Percentiles rank a stretch among this genome's conserved stretches.
phyloP scores from a whole-genome alignment of 1,139 yeast genomes.

The Scheffersomyces segobiensis region DNA sequence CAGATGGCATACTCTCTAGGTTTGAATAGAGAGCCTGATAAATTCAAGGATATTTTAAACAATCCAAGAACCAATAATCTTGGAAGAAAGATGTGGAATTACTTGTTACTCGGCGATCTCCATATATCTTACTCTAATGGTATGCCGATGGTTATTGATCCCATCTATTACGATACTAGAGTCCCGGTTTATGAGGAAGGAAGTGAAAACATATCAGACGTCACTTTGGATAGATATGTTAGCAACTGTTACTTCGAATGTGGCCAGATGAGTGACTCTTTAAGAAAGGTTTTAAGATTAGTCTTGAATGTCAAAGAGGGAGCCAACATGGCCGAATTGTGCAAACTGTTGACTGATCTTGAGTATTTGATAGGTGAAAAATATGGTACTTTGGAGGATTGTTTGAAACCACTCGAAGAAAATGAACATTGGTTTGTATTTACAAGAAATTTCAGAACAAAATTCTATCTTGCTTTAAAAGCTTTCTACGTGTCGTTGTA shows the following conservation, averaged over 20 bases:
- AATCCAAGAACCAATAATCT: constrained; percentile 25
- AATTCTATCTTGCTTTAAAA: constrained; percentile 29
- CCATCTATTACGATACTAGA: constrained; percentile 26
- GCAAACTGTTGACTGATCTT: constrained; percentile 19
- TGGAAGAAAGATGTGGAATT: constrained; percentile 32
- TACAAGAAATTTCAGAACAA: constrained; percentile 25
- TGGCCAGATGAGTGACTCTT: not conserved
- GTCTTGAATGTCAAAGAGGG: constrained; percentile 23
- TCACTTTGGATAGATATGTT: constrained; percentile 21
- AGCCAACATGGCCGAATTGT: constrained; percentile 23
- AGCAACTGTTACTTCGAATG: constrained; percentile 16
- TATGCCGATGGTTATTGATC: constrained; percentile 20
- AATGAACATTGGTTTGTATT: constrained; percentile 16
- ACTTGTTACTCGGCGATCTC: constrained; percentile 22
- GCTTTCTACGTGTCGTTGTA: constrained; percentile 33
- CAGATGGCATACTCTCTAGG: constrained; percentile 51
- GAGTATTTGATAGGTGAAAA: constrained; percentile 17
- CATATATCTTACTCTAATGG: constrained; percentile 31
- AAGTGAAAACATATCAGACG: constrained; percentile 20
- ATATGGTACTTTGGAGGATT: constrained; percentile 16
- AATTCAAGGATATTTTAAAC: constrained; percentile 17
- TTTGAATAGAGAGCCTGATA: constrained; percentile 48
- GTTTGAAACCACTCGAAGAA: constrained; percentile 5
- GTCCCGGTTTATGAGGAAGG: constrained; percentile 25
- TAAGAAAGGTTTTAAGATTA: constrained; percentile 14